Evolutionary conservation across 345 rosid species (phyloP).

Genomic region (Lagerstroemia speciosa): DNA sequence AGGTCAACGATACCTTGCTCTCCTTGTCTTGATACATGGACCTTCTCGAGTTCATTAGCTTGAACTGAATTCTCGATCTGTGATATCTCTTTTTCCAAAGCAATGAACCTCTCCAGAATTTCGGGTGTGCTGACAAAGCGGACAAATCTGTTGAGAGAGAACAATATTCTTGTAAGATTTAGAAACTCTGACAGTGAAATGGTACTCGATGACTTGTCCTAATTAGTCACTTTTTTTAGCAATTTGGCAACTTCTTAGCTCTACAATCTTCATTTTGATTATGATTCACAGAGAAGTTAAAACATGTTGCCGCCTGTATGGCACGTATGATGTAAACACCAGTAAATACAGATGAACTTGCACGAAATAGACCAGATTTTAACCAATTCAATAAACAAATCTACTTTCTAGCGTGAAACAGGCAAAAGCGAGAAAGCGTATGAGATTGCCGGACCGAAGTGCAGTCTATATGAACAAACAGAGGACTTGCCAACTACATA

Average conservation of each 20-base stretch:
- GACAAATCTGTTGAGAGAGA: constrained; percentile 48
- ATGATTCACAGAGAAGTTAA: background rate
- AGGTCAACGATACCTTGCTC: constrained; percentile 36
- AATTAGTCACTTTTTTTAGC: background rate
- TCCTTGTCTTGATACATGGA: constrained; percentile 16
- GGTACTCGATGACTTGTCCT: background rate
- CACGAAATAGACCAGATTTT: background rate
- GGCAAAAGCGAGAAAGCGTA: background rate
- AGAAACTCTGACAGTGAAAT: background rate
- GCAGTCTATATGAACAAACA: background rate
- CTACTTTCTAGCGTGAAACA: background rate
- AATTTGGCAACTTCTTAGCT: background rate
- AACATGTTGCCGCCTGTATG: background rate
- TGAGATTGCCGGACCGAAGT: background rate
- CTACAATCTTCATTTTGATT: background rate
- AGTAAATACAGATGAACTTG: background rate
- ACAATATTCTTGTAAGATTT: background rate
- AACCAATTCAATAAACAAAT: background rate
- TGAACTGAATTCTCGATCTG: constrained; percentile 63
- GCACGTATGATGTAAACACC: background rate
- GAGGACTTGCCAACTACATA: background rate
- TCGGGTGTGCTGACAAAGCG: constrained; percentile 81
- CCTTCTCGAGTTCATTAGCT: constrained; percentile 36
- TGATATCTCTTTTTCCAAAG: constrained; percentile 60
- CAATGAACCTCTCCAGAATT: constrained; percentile 75